Base-by-base conservation (phyloP, 1,139 yeast genomes). In the Candida sp. region DNA sequence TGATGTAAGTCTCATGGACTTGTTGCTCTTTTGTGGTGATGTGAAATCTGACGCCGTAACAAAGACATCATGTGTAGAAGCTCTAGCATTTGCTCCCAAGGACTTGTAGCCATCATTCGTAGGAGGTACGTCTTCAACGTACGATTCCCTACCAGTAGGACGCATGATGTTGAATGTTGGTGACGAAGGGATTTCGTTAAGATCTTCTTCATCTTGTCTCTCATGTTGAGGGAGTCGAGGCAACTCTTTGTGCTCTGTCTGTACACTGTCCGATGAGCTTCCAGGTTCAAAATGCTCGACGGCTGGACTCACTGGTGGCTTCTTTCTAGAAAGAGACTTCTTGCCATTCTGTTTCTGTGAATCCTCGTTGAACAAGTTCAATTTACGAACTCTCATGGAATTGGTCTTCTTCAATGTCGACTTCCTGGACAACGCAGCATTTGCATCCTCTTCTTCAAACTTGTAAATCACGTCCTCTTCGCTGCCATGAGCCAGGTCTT, bases 371-470 rank as follows among this genome's bases (percentile, higher is more conserved):
- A 75, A 76, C 34, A 77, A 62, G 51, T 77, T 72, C 44, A 77
- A 63, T 52, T 75, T 77, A n/a, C 81, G 62, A 38, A 77, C 70
- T 48, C 77, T 69, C 72, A 73, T 70, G 5, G 81, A 76, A 54
- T 75, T 74, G 30, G 75, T 65, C 52, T 74, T 73, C 53, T 70
- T 73, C 42, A 75, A 56, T 1, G 80, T 75, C 2, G 78, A 72
- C 47, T 72, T 74, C 46, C 80, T 59, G 2, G 80, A 73, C n/a
- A 73, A 53, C 23, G 65, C 61, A 1, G 66, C 67, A 22, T 60
- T 31, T n/a, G 58, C 62, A 11, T 63, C 66, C 7, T 66, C 67
- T 17, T 63, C 66, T 7, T 70, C 75, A 48, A 70, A 69, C 25
- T 67, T 63, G 57, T 73, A 73, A 5, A 70, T 68, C 5, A 64